Percentiles rank a stretch among this genome's conserved stretches.
Conservation (phyloP, 1,139 yeast species). For the Pichia cactophila region DNA sequence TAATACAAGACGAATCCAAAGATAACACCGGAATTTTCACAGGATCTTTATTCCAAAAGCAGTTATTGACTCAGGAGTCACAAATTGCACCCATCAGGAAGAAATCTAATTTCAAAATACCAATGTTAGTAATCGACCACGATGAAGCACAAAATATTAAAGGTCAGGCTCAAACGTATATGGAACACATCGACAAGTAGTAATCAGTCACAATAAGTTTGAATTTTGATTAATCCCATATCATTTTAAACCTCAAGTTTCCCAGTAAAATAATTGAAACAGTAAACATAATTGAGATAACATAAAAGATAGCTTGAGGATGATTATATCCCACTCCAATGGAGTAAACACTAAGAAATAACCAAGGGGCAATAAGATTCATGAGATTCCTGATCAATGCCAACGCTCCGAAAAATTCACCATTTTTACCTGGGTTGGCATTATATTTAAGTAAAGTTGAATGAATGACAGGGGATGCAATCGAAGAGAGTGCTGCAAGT, state of each 20-base stretch:
- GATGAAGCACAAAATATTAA: slow-evolving; percentile 23
- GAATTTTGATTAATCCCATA: neutral
- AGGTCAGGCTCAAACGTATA: slow-evolving; percentile 7
- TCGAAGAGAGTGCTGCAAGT: slow-evolving; percentile 43
- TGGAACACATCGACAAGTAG: neutral
- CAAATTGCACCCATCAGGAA: neutral
- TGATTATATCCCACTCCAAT: slow-evolving; percentile 7
- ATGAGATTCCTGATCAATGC: slow-evolving; percentile 39
- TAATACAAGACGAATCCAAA: slow-evolving; percentile 5
- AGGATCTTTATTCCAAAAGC: slow-evolving; percentile 9
- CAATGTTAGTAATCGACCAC: slow-evolving; percentile 23
- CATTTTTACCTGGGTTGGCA: slow-evolving; percentile 35
- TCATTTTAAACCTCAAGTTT: slow-evolving; percentile 4
- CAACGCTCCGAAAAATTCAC: slow-evolving; percentile 48
- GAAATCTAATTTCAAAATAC: slow-evolving; percentile 12
- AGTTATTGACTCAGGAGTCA: neutral
- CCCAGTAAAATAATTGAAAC: slow-evolving; percentile 8
- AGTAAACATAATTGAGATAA: slow-evolving; percentile 2
- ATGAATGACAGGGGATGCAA: slow-evolving; percentile 42
- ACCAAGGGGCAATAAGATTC: slow-evolving; percentile 34
- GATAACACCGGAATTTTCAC: neutral
- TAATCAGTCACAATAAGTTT: neutral
- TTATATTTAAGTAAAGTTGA: slow-evolving; percentile 46
- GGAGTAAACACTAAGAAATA: slow-evolving; percentile 34
- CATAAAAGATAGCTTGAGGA: slow-evolving; percentile 12